Evolutionary conservation across 2,329 filamentous ascomycete genomes (phyloP), one percentile per base, ranked within the genome.

Genomic region (Alternaria arborescens): DNA sequence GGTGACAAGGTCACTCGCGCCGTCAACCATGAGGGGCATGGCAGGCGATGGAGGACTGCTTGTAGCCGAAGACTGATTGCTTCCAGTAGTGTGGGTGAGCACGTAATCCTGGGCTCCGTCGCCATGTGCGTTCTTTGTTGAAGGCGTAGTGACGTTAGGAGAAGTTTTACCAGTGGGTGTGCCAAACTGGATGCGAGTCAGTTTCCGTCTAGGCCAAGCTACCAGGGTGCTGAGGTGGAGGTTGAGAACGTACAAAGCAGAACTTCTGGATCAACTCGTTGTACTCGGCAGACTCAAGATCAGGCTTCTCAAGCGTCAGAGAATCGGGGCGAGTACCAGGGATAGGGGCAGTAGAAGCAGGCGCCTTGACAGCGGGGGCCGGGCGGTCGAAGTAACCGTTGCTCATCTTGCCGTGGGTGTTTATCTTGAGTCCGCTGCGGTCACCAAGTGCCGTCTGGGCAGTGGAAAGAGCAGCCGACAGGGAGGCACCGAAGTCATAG

Each of bases 201-300:
- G 77, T 74, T 73, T 73, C 73, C 74, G 72, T 69, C 70, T 71
- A 75, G 70, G 70, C 73, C 69, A 68, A 69, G 69, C 71, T 74
- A 66, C 64, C 65, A 65, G 71, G 66, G 68, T 70, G 77, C 71
- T 73, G 71, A 76, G 41, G 34, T 55, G 58, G 40, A 60, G 68
- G 75, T 75, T 73, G 71, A 73, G 86, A 86, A 97, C 94, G 89
- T 94, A 97, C 94, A 88, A 98, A 99, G 86, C 95, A 99, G 86
- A 97, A 99, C 84, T 97, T 97, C 84, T 97, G 94, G 80, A 99
- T 91, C 68, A 99, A 87, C 82, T 99, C 95, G 81, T 96, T 92
- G 79, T 99, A 98, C 61, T 94, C 94, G 62, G 92, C 89, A 66
- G 93, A 96, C 62, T 94, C 88, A 68, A 97, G 89, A 73, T 87